A percentile compares a stretch with the other conserved stretches of the same genome.
phyloP scores from a whole-genome alignment of 345 rosid genomes.

The Corchorus olitorius region DNA sequence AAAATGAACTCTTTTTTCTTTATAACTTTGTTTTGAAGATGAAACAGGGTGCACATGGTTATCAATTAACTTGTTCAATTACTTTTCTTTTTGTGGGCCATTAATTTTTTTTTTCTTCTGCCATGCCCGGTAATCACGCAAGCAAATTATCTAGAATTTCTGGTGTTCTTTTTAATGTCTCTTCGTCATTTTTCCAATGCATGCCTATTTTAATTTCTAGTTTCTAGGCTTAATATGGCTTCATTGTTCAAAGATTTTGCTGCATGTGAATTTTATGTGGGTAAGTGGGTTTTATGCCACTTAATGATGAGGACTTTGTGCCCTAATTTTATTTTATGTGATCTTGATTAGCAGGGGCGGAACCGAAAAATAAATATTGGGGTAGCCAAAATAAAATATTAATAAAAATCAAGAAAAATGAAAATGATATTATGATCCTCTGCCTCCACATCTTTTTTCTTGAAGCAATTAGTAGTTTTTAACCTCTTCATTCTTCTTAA shows the following conservation, averaged over 20 bases:
- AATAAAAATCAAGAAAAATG: too few species aligned
- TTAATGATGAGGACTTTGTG: too few species aligned
- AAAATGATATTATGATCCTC: too few species aligned
- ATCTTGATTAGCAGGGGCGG: too few species aligned
- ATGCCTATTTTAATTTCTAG: neutral
- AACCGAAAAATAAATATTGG: too few species aligned
- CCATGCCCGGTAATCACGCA: slow-evolving; percentile 32
- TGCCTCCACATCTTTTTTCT: too few species aligned
- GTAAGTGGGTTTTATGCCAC: too few species aligned
- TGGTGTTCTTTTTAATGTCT: neutral
- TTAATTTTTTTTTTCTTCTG: neutral
- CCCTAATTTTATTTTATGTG: too few species aligned
- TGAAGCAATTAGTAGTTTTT: too few species aligned
- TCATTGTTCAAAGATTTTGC: neutral
- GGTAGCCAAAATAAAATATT: too few species aligned
- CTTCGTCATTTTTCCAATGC: neutral
- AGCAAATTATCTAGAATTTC: neutral
- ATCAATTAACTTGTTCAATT: neutral
- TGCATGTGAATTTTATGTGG: too few species aligned
- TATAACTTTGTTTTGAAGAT: neutral
- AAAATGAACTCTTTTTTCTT: neutral
- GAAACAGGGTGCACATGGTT: slow-evolving; percentile 26
- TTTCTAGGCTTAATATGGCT: neutral
- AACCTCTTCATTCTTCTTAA: too few species aligned
- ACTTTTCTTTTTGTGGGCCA: slow-evolving; percentile 19